Evolutionary conservation across 1,284 basidiomycete species (phyloP).

Genomic region (Porogramme epimiltina): DNA sequence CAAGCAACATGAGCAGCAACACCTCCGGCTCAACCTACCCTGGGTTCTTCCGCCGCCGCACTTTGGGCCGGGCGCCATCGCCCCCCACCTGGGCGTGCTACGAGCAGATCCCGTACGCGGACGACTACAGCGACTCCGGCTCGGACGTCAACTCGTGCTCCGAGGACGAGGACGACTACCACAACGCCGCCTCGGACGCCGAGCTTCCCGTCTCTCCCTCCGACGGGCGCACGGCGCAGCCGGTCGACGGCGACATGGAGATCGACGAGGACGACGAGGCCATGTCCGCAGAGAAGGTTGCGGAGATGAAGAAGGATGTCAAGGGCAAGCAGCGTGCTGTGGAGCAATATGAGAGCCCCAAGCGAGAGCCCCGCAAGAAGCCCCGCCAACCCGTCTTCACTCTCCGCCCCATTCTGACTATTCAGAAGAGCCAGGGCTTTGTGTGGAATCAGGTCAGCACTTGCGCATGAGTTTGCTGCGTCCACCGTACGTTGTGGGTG

Average conservation of each 20-base stretch:
- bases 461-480: not conserved
- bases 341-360: conserved; percentile 54
- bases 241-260: conserved; percentile 56
- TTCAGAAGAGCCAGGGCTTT: conserved; percentile 83
- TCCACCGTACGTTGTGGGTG: not conserved
- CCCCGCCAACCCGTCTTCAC: conserved; percentile 57
- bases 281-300: conserved; percentile 38
- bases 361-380: conserved; percentile 57
- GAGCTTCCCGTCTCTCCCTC: conserved; percentile 29
- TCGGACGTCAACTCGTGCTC: conserved; percentile 58
- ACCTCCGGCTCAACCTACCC: conserved; percentile 29
- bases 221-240: conserved; percentile 39
- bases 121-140: conserved; percentile 44
- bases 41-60: conserved; percentile 68
- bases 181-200: conserved; percentile 32
- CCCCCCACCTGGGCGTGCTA: conserved; percentile 85
- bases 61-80: conserved; percentile 74
- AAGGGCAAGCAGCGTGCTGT: conserved; percentile 81
- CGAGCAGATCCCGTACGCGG: conserved; percentile 74
- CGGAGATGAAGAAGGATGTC: conserved; percentile 54
- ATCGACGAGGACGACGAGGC: conserved; percentile 46
- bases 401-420: conserved; percentile 78
- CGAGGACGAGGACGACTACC: conserved; percentile 71
- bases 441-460: conserved; percentile 80
- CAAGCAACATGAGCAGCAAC: conserved; percentile 36